Percentiles rank a stretch among this genome's conserved stretches.
Conservation (phyloP, 2,329 filamentous ascomycete genomes). For the Penicillium sp. region DNA sequence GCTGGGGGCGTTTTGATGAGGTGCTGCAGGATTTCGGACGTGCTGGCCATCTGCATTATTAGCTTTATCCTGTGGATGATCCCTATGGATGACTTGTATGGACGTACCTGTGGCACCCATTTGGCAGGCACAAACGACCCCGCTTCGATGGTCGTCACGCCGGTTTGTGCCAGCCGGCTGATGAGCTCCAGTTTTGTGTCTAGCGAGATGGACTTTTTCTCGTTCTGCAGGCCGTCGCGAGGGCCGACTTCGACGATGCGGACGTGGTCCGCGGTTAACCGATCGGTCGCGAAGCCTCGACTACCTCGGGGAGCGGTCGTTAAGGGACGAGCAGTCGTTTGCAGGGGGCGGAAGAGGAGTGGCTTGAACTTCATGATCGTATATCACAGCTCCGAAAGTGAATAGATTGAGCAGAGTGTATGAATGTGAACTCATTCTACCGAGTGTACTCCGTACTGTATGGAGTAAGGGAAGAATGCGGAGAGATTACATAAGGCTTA, state of each 20-base stretch:
- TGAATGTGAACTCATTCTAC: no score
- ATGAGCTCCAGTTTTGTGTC: slow-evolving; percentile 50
- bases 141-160: slow-evolving; percentile 49
- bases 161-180: slow-evolving; percentile 43
- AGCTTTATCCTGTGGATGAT: no score
- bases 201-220: slow-evolving; percentile 46
- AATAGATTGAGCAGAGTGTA: no score
- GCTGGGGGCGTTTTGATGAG: slow-evolving; percentile 49
- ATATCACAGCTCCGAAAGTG: no score
- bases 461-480: no score
- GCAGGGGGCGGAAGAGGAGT: slow-evolving; percentile 18
- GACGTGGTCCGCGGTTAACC: slow-evolving; percentile 45
- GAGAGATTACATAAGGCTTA: no score
- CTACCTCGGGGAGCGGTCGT: slow-evolving; percentile 23
- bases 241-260: slow-evolving; percentile 53
- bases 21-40: slow-evolving; percentile 56
- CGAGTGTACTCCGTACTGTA: no score
- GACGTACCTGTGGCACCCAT: slow-evolving; percentile 50
- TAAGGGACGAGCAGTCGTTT: background rate
- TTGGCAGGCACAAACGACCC: slow-evolving; percentile 53
- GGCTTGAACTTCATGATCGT: slow-evolving; percentile 23
- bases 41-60: slow-evolving; percentile 63
- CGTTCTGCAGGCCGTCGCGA: slow-evolving; percentile 53
- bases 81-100: no score
- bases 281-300: slow-evolving; percentile 39